Base-by-base conservation (phyloP, 1,284 basidiomycete genomes). In the Cryptococcus sp. region DNA sequence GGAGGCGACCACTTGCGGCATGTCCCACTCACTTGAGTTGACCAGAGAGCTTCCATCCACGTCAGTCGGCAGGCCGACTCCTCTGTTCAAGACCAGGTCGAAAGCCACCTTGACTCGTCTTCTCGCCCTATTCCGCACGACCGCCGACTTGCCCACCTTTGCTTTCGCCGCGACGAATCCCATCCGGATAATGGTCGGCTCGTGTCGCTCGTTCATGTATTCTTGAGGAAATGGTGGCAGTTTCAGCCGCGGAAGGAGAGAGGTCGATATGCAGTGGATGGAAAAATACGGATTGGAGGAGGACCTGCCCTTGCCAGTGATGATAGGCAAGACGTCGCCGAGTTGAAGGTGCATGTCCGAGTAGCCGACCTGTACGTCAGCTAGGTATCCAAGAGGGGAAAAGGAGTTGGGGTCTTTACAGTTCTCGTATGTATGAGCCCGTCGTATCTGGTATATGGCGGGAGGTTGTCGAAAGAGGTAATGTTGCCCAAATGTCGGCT, bases 121-220 rank as follows among this genome's bases (percentile, higher is more conserved):
- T 22, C 25, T 21, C 2, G 38, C 46, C 14, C 38, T 41, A 25
- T 50, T 55, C 7, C 60, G 37, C 50, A 60, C 56, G 4, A 51
- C 48, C 16, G 60, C 56, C 9, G 53, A 28, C 16, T 57, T 60
- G 18, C 51, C 53, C 5, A 60, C 40, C 12, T 37, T 49, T 16
- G 44, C 36, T 26, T 57, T 57, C 25, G 42, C 48, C 0, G 45
- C 48, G n/a, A 58, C 34, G 16, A 55, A 24, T 6, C 43, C 39
- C 11, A 47, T 12, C 4, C 10, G 19, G 12, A 47, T 26, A 19
- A 40, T 23, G 25, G 24, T 37, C 5, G 19, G 24, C 33, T 22
- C 18, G n/a, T 26, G 18, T 2, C 33, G 43, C 22, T 35, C 24
- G 16, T 18, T 26, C 21, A 45, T 12, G 33, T 24, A 26, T 24